Evolutionary conservation across 192 early-diverging fungal species (phyloP), one percentile per base, ranked within the genome.

Genomic region (Coemansia sp.): DNA sequence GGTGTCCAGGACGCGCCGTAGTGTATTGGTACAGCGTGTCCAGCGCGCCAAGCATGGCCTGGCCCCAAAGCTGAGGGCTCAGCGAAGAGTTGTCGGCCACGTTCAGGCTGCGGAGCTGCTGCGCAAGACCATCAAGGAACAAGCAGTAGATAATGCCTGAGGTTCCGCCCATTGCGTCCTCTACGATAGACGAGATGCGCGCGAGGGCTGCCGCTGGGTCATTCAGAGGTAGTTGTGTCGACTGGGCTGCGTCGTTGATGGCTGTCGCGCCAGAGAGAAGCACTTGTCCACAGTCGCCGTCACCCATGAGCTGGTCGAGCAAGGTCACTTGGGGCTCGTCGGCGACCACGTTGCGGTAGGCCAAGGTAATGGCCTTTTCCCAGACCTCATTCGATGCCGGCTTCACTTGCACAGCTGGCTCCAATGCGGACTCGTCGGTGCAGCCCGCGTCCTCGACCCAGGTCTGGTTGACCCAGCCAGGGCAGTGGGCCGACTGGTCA

Each of bases 261-360:
- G 86, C 86, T n/a, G 76, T 83, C 16, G 87, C 90, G 13, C 91
- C 92, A 4, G 83, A 74, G 14, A 85, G 76, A 37, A 94, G 71
- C 10, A 89, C 89, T 14, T 86, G 70, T 14, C 93, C 93, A 65
- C 92, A 94, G 71, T 94, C 93, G 14, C 93, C 93, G 64, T 95
- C 93, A 23, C 93, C 93, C 60, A 87, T 79, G 59, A 93, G 69
- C 56, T 86, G 86, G 60, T 94, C 93, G 36, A 87, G 84, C 33
- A 73, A 66, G 3, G 91, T 93, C 35, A 94, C 77, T 13, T 84
- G 65, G 2, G 92, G 86, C 79, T 83, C 80, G 10, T 63, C 71
- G 2, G 37, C 67, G 28, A 86, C 85, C 0, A 85, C 85, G 18
- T 61, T 84, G 42, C 73, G 43, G 65, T 86, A 86, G 2, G 69